Percentiles rank a stretch among this genome's conserved stretches.
These are phyloP conservation scores for Spinacia oleracea DNA, from an alignment of 179 eudicot genomes.

Conservation along the genomic window DNA sequence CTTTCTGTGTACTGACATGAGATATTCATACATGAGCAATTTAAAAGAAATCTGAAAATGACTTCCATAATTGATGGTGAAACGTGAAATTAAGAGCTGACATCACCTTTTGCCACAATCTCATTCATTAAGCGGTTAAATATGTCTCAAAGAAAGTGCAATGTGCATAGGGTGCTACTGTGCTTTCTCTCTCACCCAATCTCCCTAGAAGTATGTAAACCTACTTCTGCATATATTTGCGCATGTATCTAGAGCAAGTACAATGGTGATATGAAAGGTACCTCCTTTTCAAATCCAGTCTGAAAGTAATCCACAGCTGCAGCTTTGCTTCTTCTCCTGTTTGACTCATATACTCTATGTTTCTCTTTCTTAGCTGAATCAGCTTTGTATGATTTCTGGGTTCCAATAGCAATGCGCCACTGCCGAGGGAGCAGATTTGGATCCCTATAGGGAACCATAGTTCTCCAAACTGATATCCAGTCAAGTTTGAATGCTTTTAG, in stretches of 20 bases:
- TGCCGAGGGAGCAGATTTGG: conserved; percentile 88
- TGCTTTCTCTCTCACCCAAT: neutral
- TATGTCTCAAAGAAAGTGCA: neutral
- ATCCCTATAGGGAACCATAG: conserved; percentile 85
- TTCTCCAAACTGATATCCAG: conserved; percentile 85
- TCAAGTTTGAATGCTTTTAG: conserved; percentile 69
- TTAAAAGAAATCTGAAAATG: neutral
- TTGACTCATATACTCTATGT: conserved; percentile 66
- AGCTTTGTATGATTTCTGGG: conserved; percentile 80
- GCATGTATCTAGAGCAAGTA: neutral
- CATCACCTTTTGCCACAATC: conserved; percentile 10
- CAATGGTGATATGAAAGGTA: conserved; percentile 25
- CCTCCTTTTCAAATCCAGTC: conserved; percentile 65
- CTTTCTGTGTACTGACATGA: neutral
- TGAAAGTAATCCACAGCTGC: conserved; percentile 39
- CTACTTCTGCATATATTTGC: neutral
- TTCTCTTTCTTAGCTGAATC: conserved; percentile 58
- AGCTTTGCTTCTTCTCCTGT: conserved; percentile 55
- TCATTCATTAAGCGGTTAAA: neutral
- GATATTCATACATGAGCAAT: neutral
- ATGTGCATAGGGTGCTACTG: neutral
- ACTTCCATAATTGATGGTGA: neutral
- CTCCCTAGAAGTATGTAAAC: neutral
- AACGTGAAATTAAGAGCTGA: neutral
- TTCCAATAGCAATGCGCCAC: conserved; percentile 94